Conservation (phyloP, 2,329 filamentous ascomycete genomes). For the Microascus cirrosus region DNA sequence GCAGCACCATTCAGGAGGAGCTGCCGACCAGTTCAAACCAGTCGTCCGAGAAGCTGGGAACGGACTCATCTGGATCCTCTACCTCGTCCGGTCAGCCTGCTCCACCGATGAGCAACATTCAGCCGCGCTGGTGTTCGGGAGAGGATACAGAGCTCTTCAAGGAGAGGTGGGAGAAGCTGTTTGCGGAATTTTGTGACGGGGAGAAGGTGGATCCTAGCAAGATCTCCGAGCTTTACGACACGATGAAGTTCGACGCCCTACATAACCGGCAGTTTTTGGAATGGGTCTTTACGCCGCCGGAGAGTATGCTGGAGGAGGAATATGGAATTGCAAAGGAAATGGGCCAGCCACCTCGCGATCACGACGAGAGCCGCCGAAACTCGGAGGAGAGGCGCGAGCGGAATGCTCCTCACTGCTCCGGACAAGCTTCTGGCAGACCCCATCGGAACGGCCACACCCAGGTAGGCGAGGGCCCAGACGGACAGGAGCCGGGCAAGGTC, state of each 20-base stretch:
- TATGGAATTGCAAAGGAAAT: conserved; percentile 33
- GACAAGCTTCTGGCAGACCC: conserved; percentile 11
- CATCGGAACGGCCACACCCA: conserved; percentile 9
- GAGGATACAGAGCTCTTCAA: conserved; percentile 92
- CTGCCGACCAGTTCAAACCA: conserved; percentile 26
- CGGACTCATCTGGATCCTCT: not conserved
- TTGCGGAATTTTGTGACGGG: conserved; percentile 88
- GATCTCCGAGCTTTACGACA: conserved; percentile 96
- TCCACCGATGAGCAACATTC: conserved; percentile 54
- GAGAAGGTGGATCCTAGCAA: conserved; percentile 99
- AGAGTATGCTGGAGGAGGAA: conserved; percentile 65
- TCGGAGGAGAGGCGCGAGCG: conserved; percentile 23
- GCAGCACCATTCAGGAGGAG: conserved; percentile 52
- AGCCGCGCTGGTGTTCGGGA: conserved; percentile 87
- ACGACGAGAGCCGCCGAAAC: conserved; percentile 23
- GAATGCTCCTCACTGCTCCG: conserved; percentile 12
- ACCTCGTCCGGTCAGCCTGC: conserved; percentile 21
- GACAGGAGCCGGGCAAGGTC: conserved; percentile 11
- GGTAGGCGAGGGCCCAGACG: not conserved
- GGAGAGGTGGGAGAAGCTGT: conserved; percentile 97
- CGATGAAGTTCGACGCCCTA: conserved; percentile 97
- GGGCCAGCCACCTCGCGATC: conserved; percentile 17
- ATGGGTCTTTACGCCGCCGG: conserved; percentile 90
- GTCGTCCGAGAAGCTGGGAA: not conserved
- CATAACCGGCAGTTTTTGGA: conserved; percentile 95